Percentiles rank a stretch among this genome's conserved stretches.
phyloP scores from a whole-genome alignment of 768 basidiomycete species.

The Gloeostereum incarnatum region DNA sequence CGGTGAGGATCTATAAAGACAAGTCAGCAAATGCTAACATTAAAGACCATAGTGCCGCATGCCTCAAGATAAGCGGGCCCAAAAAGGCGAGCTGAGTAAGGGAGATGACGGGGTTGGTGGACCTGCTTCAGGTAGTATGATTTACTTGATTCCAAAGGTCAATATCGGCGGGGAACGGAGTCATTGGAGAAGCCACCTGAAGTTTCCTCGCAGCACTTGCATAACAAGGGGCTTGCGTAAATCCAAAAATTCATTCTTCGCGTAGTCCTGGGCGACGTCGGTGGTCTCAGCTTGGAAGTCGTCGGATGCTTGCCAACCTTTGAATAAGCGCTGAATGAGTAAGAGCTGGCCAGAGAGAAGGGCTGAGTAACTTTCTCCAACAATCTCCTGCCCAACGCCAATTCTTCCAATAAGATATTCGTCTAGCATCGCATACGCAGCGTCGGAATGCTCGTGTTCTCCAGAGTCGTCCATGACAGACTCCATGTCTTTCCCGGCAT shows the following conservation, averaged over 20 bases:
- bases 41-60: constrained; percentile 9
- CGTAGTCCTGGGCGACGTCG: constrained; percentile 69
- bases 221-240: constrained; percentile 72
- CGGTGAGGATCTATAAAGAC: constrained; percentile 58
- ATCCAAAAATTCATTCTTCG: constrained; percentile 88
- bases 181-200: no score
- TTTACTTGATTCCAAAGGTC: no score
- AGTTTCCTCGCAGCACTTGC: constrained; percentile 86
- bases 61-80: constrained; percentile 78
- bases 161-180: no score
- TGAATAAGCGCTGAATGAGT: constrained; percentile 21
- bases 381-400: constrained; percentile 63
- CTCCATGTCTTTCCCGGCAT: constrained; percentile 81
- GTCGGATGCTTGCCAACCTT: constrained; percentile 87
- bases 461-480: constrained; percentile 69
- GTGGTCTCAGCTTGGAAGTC: constrained; percentile 92
- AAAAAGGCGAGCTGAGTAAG: constrained; percentile 81
- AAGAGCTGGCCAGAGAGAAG: no score
- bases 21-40: not conserved
- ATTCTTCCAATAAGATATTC: constrained; percentile 83
- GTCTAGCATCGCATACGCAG: constrained; percentile 86
- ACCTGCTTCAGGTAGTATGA: constrained; percentile 94
- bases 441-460: constrained; percentile 85
- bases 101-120: constrained; percentile 88
- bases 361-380: constrained; percentile 85